Evolutionary conservation across 2,329 filamentous ascomycete species (phyloP), one percentile per base, ranked within the genome.

Genomic region (Aspergillus sp.): DNA sequence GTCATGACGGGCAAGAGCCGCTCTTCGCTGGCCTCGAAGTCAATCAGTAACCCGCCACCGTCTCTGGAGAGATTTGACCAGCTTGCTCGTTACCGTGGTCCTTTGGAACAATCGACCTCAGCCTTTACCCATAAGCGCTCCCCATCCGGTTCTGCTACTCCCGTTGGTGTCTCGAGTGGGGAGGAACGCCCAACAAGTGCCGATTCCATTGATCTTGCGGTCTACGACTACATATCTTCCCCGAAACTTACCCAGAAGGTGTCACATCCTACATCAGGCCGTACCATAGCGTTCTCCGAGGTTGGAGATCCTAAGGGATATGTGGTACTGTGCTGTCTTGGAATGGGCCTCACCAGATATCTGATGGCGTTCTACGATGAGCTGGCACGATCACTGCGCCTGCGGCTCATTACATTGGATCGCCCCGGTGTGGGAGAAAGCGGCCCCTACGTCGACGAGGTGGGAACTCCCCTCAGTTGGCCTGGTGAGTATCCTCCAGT

Each of bases 311-410:
- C 93, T 0, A 87, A 94, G 47, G 95, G 95, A 1, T 94, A 90
- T 66, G 94, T 92, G 2, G 91, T 99, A 2, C 93, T 99, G 68
- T 96, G 95, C 73, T 99, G 95, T 70, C 92, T 99, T 2, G 95
- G 95, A 19, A 99, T 99, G 95, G 95, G 95, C 0, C 78, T 99
- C 69, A 99, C 95, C 10, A 87, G 95, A 76, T 99, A 95, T 73
- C 91, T 99, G 61, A 97, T 92, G 62, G 92, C 93, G 0, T 99
- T 99, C 74, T 99, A 98, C 72, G 95, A 99, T 74, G 95, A 99
- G 75, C 82, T 99, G 56, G 95, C 95, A 2, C 80, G 91, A 70
- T 96, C 93, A 0, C 80, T 99, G 61, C 95, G 92, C 74, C 79
- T 99, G 59, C 87, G 95, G 19, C 83, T 99, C 55, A 96, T 99